Base-by-base conservation (phyloP, 1,284 basidiomycete genomes). In the Ustilago crameri region DNA sequence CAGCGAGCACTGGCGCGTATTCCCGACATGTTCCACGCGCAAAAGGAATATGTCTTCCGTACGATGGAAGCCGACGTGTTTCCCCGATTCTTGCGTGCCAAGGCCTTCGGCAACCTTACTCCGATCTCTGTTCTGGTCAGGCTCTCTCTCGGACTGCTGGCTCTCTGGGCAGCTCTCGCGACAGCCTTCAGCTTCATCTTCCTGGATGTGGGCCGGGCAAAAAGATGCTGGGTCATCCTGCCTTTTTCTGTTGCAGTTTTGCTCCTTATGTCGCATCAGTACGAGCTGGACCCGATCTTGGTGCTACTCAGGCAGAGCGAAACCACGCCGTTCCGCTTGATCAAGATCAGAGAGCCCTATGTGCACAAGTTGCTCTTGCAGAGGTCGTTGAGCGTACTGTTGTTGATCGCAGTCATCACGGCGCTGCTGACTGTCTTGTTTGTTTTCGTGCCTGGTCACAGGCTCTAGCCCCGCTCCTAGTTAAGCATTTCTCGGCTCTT, bases 41-140 rank as follows among this genome's bases (percentile, higher is more conserved):
- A 98, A 85, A 98, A 98, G 86, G 93, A 96, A 81, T 82, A 96
- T 82, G 93, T 95, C 80, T 96, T 95, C 87, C 88, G 93, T 53
- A 93, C 93, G 5, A 95, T 97, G 90, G 95, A 97, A 83, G 91
- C 94, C 84, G 94, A 97, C 80, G 92, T 93, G n/a, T 98, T 95
- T 86, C 80, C 82, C 5, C 88, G 94, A 3, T 98, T 98, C 88
- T 86, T 98, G 53, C 88, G 95, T 56, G 90, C 93, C 5, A 98
- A 98, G 85, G 94, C 95, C 9, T 98, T 98, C 82, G 93, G 93
- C 40, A 98, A 98, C 84, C 86, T 98, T 56, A 97, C 95, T 0
- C 93, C 94, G 10, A 88, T 95, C 63, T 91, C 91, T 24, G 90
- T 92, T 2, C 88, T 97, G 46, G 90, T 94, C 14, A 73, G 82